Percentiles rank a stretch among this genome's conserved stretches.
Evolutionary conservation across 257 asterid species (phyloP).

Genomic region (Przewalskia tangutica): DNA sequence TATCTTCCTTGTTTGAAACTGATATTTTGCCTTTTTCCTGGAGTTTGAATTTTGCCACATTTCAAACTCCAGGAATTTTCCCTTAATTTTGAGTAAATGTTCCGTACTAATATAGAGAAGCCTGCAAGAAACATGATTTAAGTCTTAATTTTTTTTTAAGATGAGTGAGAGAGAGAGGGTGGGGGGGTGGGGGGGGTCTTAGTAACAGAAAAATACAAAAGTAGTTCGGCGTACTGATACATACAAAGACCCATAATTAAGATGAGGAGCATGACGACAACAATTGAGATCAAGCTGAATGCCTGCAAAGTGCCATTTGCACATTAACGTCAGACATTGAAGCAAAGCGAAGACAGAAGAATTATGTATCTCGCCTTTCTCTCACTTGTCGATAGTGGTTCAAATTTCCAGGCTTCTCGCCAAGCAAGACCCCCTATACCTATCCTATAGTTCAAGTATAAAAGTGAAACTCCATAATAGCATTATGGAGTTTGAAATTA

Average conservation of each 20-base stretch:
- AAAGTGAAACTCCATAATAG: not conserved
- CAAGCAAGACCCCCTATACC: not conserved
- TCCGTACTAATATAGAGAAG: constrained; percentile 30
- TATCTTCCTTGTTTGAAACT: too few relatives aligned
- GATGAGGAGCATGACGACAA: constrained; percentile 65
- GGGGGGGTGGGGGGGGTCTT: not conserved
- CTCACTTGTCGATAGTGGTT: not conserved
- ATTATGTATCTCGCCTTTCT: not conserved
- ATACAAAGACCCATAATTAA: constrained; percentile 79
- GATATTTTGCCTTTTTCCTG: too few relatives aligned
- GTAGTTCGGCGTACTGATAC: constrained; percentile 7
- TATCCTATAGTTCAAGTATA: not conserved
- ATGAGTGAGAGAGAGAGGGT: not conserved
- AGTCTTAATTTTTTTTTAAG: not conserved
- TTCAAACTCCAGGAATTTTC: not conserved
- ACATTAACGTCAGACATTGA: constrained; percentile 5
- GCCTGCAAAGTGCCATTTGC: constrained; percentile 28
- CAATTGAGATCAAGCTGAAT: constrained; percentile 48
- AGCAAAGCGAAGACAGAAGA: not conserved
- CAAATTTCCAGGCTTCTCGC: not conserved
- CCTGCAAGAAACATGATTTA: constrained; percentile 25
- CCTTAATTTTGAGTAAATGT: not conserved
- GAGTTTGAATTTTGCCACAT: not conserved
- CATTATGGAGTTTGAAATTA: not conserved
- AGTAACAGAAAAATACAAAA: not conserved